phyloP scores from a whole-genome alignment of 345 rosid species.

The Punica granatum region DNA sequence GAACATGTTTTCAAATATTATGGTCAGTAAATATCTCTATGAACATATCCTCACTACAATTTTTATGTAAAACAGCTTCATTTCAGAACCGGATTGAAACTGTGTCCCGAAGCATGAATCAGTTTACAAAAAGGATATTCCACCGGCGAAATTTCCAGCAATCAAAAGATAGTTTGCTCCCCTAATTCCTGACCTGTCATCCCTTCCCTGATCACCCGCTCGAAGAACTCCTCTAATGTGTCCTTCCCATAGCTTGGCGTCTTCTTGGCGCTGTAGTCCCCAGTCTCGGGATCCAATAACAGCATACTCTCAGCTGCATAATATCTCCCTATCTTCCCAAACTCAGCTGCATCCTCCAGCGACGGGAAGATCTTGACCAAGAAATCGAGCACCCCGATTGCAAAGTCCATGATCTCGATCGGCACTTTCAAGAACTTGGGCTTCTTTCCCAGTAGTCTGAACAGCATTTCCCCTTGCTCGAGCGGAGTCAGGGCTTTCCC shows the following conservation, averaged over 20 bases:
- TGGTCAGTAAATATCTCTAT: neutral
- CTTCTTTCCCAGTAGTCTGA: constrained; percentile 60
- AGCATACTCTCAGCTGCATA: constrained; percentile 96
- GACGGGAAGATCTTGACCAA: constrained; percentile 65
- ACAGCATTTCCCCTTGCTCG: constrained; percentile 85
- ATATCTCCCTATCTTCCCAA: constrained; percentile 89
- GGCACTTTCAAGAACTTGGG: constrained; percentile 93
- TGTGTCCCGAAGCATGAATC: neutral
- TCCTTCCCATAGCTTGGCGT: constrained; percentile 92
- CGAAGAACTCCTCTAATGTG: constrained; percentile 78
- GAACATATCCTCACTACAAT: neutral
- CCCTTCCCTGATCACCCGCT: constrained; percentile 69
- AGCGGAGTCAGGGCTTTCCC: constrained; percentile 84
- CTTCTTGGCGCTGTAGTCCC: constrained; percentile 72
- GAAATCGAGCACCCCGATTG: constrained; percentile 58
- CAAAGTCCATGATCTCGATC: constrained; percentile 86
- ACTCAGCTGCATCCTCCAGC: constrained; percentile 89
- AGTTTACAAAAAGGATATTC: neutral
- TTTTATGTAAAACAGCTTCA: too few relatives aligned
- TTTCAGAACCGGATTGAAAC: neutral
- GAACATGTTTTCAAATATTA: neutral
- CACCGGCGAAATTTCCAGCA: neutral
- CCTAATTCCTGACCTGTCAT: constrained; percentile 96
- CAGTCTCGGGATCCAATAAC: constrained; percentile 73
- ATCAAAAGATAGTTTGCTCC: constrained; percentile 70